Conservation (phyloP, 495 filamentous ascomycete genomes). For the Penicillium mononematosum region DNA sequence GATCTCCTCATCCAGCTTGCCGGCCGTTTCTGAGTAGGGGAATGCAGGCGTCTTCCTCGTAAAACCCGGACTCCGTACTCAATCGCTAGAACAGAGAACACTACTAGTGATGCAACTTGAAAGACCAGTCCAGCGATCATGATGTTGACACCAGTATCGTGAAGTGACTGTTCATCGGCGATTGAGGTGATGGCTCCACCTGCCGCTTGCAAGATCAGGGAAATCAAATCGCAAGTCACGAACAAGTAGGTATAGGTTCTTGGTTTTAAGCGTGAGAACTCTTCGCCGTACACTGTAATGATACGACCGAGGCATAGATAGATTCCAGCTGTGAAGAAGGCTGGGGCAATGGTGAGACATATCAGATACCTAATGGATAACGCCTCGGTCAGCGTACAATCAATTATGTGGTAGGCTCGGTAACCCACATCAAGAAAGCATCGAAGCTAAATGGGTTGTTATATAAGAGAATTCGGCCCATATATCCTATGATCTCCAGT, state of each 20-base stretch:
- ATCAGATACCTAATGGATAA: constrained; percentile 43
- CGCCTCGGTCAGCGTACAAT: constrained; percentile 6
- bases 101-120: constrained; percentile 52
- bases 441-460: constrained; percentile 37
- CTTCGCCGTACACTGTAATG: constrained; percentile 47
- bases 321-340: constrained; percentile 55
- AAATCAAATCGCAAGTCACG: constrained; percentile 52
- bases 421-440: constrained; percentile 40
- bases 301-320: constrained; percentile 58
- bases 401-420: constrained; percentile 4
- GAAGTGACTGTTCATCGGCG: constrained; percentile 24
- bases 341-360: constrained; percentile 53
- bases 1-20: constrained; percentile 15
- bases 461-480: constrained; percentile 39
- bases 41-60: constrained; percentile 12
- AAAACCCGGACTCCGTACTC: constrained; percentile 34
- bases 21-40: constrained; percentile 5
- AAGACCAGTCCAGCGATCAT: constrained; percentile 56
- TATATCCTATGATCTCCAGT: constrained; percentile 43
- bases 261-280: constrained; percentile 49
- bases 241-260: constrained; percentile 53
- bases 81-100: constrained; percentile 51
- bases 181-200: constrained; percentile 54
- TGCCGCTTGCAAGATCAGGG: constrained; percentile 53
- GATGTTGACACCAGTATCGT: constrained; percentile 45